These are phyloP conservation scores for Cordia subcordata DNA, from an alignment of 257 asterid species.

Conservation along the genomic window DNA sequence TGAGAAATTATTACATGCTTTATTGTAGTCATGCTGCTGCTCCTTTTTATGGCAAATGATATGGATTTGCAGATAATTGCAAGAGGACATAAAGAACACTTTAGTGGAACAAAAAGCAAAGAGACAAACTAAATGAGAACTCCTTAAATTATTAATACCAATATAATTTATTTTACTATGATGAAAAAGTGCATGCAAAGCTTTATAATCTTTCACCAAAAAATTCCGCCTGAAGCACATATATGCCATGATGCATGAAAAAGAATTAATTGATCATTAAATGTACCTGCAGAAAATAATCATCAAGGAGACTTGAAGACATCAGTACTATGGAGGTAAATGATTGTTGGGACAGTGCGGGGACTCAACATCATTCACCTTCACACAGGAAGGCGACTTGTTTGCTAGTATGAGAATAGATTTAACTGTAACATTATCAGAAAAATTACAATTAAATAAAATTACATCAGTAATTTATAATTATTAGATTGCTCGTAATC, in stretches of 20 bases:
- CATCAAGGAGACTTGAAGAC: too few relatives aligned
- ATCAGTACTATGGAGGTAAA: too few relatives aligned
- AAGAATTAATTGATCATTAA: too few relatives aligned
- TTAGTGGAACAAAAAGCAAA: not conserved
- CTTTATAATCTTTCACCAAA: not conserved
- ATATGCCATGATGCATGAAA: not conserved
- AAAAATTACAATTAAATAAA: too few relatives aligned
- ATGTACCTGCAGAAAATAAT: too few relatives aligned
- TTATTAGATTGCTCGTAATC: too few relatives aligned
- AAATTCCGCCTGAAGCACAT: not conserved
- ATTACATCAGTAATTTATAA: too few relatives aligned
- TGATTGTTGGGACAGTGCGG: not conserved
- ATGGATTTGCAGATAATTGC: slow-evolving; percentile 5
- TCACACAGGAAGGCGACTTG: slow-evolving; percentile 1
- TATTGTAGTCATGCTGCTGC: slow-evolving; percentile 15
- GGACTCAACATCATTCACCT: slow-evolving; percentile 10
- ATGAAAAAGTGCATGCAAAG: not conserved
- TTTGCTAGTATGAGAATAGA: too few relatives aligned
- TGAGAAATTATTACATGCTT: slow-evolving; percentile 3
- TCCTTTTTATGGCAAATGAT: slow-evolving; percentile 24
- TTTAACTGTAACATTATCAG: too few relatives aligned
- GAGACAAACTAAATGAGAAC: too few relatives aligned
- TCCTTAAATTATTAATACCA: not conserved
- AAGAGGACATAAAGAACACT: slow-evolving; percentile 4
- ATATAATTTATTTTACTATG: not conserved